Evolutionary conservation across 2,329 filamentous ascomycete species (phyloP), one percentile per base, ranked within the genome.

Genomic region (Monosporascus sp.): DNA sequence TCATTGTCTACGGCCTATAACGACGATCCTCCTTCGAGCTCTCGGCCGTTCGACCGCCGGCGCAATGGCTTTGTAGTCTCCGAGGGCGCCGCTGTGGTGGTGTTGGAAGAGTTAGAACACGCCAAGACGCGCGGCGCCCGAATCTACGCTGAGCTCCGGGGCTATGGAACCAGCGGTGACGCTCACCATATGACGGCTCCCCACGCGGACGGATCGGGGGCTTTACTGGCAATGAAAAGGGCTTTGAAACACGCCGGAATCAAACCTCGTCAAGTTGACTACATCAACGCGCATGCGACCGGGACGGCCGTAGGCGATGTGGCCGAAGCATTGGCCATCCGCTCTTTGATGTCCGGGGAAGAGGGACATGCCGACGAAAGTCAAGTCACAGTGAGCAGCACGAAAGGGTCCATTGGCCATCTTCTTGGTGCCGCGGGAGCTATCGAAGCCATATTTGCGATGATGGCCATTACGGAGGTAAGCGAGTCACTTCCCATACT

Each of bases 231-330:
- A 3, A 99, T 99, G 94, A 87, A 81, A 67, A 83, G 83, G 59
- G 92, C 93, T 0, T 72, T 99, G 54, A 84, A 79, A 62, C 82
- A 89, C 64, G 90, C 91, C 0, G 72, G 78, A 1, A 65, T 96
- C 38, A 77, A 76, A 49, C 92, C 94, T 0, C 71, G 72, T 1
- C 73, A 84, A 41, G 84, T 99, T 5, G 89, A 92, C 68, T 99
- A 99, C 68, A 82, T 99, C 66, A 99, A 97, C 65, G 94, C 94
- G 1, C 94, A 99, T 67, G 94, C 93, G 1, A 99, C 94, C 1
- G 89, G 89, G 22, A 99, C 93, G 0, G 70, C 78, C 6, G 79
- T 97, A 2, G 94, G 94, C 1, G 94, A 99, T 72, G 80, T 82
- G 22, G 93, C 94, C 1, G 94, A 99, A 72, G 93, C 93, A 49